These are phyloP conservation scores for Paraurostyla sp. DNA, from an alignment of 73 alveolate genomes.

Conservation along the genomic window DNA sequence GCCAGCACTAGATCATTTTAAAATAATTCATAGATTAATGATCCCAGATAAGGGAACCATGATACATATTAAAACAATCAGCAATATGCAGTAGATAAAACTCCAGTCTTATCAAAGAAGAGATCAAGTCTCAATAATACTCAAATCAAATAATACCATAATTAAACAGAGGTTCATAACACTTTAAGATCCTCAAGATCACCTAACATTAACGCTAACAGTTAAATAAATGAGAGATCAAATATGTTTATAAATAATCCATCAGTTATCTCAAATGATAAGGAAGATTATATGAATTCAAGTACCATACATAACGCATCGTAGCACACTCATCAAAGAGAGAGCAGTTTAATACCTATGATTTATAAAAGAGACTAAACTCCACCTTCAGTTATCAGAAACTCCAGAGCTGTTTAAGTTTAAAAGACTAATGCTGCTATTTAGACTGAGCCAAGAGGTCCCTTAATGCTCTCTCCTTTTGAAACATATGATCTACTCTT, in stretches of 20 bases:
- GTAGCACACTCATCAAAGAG: background rate
- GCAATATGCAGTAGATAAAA: background rate
- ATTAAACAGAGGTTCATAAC: background rate
- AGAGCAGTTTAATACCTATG: background rate
- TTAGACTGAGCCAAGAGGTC: slow-evolving; percentile 38
- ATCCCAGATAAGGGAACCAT: background rate
- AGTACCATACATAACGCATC: background rate
- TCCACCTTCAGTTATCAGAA: background rate
- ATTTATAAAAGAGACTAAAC: slow-evolving; percentile 24
- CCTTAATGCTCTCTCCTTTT: slow-evolving; percentile 49
- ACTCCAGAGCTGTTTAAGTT: background rate
- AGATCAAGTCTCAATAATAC: slow-evolving; percentile 8
- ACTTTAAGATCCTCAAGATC: background rate
- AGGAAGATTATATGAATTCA: background rate
- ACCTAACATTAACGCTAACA: background rate
- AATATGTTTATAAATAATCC: background rate
- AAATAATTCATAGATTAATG: slow-evolving; percentile 24
- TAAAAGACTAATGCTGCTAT: background rate
- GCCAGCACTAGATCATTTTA: slow-evolving; percentile 11
- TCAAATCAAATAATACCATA: background rate
- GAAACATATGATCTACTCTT: slow-evolving; percentile 66
- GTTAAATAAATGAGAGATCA: background rate
- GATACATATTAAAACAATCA: background rate
- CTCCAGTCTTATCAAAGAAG: background rate
- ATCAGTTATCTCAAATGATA: background rate